Evolutionary conservation across 2,329 filamentous ascomycete species (phyloP).

Genomic region (Penicillium nordicum): DNA sequence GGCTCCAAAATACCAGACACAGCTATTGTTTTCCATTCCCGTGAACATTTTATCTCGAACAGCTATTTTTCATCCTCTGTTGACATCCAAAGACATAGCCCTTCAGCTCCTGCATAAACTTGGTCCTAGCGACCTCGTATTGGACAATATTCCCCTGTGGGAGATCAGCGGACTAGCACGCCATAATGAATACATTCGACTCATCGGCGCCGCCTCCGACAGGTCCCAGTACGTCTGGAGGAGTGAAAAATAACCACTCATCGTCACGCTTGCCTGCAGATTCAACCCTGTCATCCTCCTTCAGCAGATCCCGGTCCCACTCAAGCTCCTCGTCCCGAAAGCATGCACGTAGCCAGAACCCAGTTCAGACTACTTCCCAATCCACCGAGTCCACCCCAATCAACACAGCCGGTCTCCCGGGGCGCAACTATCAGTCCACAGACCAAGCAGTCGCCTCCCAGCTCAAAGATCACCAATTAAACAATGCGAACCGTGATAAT

Average conservation of each 20-base stretch:
- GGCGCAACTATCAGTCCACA: constrained; percentile 35
- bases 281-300: constrained; percentile 25
- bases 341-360: constrained; percentile 15
- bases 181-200: constrained; percentile 35
- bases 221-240: constrained; percentile 9
- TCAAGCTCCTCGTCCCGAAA: constrained; percentile 21
- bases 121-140: constrained; percentile 5
- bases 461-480: background rate
- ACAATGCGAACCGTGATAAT: background rate
- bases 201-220: constrained; percentile 24
- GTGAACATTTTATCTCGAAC: background rate
- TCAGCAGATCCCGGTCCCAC: constrained; percentile 23
- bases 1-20: constrained; percentile 15
- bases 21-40: background rate
- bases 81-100: background rate
- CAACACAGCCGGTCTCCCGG: constrained; percentile 19
- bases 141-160: constrained; percentile 10
- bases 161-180: constrained; percentile 27
- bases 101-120: constrained; percentile 12
- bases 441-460: background rate
- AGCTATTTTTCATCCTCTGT: background rate
- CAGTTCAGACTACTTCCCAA: constrained; percentile 7
- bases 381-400: constrained; percentile 35
- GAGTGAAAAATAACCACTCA: constrained; percentile 17
- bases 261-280: constrained; percentile 22